Conservation (phyloP, 2,329 filamentous ascomycete genomes). For the Colletotrichum zoysiae region DNA sequence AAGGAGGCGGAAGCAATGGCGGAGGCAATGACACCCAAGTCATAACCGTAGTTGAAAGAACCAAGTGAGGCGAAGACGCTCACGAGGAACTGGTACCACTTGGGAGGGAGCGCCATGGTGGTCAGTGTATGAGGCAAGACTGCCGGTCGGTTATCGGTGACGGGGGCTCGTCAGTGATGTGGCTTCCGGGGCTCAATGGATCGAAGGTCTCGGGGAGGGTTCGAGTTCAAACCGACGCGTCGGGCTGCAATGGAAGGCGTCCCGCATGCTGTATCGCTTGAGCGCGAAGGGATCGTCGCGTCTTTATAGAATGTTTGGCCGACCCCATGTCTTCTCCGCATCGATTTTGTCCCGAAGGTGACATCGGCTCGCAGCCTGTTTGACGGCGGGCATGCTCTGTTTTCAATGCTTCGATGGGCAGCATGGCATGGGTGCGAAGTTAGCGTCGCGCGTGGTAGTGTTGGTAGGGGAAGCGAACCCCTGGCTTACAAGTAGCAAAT, state of each 20-base stretch:
- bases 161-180: not conserved
- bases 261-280: not conserved
- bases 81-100: constrained; percentile 64
- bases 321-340: constrained; percentile 31
- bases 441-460: constrained; percentile 18
- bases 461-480: constrained; percentile 23
- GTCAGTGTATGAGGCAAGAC: constrained; percentile 10
- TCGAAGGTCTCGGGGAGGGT: not conserved
- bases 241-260: constrained; percentile 26
- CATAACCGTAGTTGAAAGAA: constrained; percentile 67
- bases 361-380: constrained; percentile 17
- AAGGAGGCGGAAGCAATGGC: constrained; percentile 64
- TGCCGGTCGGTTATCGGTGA: not conserved
- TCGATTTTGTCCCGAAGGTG: constrained; percentile 27
- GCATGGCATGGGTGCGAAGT: constrained; percentile 10
- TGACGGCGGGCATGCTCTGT: not conserved
- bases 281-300: constrained; percentile 35
- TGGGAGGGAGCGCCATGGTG: constrained; percentile 59
- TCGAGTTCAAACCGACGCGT: constrained; percentile 31
- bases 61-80: constrained; percentile 68
- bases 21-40: constrained; percentile 65
- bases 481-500: constrained; percentile 13
- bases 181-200: not conserved
- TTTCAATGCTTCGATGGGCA: not conserved
- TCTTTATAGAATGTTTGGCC: constrained; percentile 36